Base-by-base conservation (phyloP, 1,284 basidiomycete genomes). In the Trametes versicolor region DNA sequence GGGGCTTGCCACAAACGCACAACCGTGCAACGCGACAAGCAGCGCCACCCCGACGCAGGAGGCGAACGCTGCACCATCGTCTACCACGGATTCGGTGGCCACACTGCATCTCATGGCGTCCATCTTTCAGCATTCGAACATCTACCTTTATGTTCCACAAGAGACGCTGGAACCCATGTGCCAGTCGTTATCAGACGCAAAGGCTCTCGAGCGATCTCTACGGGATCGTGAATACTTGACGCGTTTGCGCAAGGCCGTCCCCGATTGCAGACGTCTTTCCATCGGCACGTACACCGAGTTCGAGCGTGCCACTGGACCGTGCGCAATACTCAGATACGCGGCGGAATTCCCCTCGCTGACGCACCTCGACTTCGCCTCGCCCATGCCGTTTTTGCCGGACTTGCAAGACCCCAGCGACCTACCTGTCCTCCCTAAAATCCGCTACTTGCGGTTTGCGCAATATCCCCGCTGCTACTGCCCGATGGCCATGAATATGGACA, bases 401-500 rank as follows among this genome's bases (percentile, higher is more conserved):
- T 25, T 1, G 9, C 36, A 1, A 3, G 19, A 17, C 41, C 41
- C 19, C 4, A 17, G 3, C 37, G 37, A n/a, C 15, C 9, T 51
- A 2, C 58, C 48, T 3, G 4, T 19, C n/a, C 37, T 59, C 25
- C 47, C 58, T 19, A 39, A 29, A 5, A 21, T 59, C 37, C 58
- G 48, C 49, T 37, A 19, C 25, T 23, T 60, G 23, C 41, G 52
- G 2, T 47, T 60, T 43, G 15, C 27, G 27, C 43, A 54, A 8
- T 60, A 49, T 21, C 50, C 59, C 3, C 19, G 4, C 1, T 54
- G 50, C 23, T 2, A 10, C 3, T 54, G 59, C 32, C 19, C 2
- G 0, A n/a, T n/a, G 27, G 41, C 3, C 50, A 8, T 21, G 32
- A 54, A 4, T 23, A 43, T 7, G 6, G 19, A 17, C 15, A n/a